Percentiles rank a stretch among this genome's conserved stretches.
Conservation (phyloP, 140 eudicot genomes). For the Stevia rebaudiana region DNA sequence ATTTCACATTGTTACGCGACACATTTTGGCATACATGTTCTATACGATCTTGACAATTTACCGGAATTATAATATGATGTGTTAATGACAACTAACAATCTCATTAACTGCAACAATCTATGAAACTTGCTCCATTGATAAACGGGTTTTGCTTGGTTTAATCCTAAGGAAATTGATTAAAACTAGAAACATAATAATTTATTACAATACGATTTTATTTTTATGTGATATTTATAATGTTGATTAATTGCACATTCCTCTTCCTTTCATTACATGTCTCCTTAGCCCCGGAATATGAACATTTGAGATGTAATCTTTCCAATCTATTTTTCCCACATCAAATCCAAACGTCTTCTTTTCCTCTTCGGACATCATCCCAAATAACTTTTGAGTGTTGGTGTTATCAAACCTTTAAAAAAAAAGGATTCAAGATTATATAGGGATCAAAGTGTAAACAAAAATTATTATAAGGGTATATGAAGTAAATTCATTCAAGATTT, state of each 20-base stretch:
- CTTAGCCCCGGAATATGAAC: constrained; percentile 94
- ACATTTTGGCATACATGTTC: no score
- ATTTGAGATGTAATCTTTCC: constrained; percentile 90
- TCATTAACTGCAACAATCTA: background rate
- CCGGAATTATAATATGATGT: background rate
- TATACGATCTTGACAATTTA: no score
- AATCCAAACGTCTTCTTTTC: constrained; percentile 71
- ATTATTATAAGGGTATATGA: background rate
- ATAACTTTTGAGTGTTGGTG: constrained; percentile 59
- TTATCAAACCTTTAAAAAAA: constrained; percentile 76
- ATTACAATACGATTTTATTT: constrained; percentile 27
- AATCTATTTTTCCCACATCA: constrained; percentile 80
- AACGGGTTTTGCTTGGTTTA: constrained; percentile 13
- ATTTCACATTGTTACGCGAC: no score
- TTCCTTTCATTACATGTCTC: constrained; percentile 98
- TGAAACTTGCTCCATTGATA: constrained; percentile 9
- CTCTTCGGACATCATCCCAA: constrained; percentile 82
- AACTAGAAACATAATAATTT: constrained; percentile 17
- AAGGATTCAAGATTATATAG: background rate
- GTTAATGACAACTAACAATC: background rate
- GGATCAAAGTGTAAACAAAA: background rate
- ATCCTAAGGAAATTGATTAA: constrained; percentile 13
- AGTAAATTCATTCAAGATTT: background rate
- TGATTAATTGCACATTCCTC: constrained; percentile 48
- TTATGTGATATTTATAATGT: constrained; percentile 12